Evolutionary conservation across 108 stramenopile species (phyloP), one percentile per base, ranked within the genome.

Genomic region (Nitzschia sp.): DNA sequence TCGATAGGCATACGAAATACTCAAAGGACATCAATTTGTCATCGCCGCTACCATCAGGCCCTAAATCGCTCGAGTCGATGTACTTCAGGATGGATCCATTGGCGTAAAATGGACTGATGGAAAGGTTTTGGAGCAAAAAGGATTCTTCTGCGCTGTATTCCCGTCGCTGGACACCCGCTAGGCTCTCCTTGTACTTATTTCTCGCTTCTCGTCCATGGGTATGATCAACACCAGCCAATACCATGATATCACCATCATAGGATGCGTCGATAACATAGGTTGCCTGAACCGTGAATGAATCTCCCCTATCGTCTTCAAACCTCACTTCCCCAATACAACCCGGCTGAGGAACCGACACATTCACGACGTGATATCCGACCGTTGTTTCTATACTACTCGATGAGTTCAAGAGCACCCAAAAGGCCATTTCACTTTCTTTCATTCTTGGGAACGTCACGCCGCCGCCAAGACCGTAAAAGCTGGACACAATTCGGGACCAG

Each of bases 241-340:
- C n/a, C 57, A 58, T 58, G n/a, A 58, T 24, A 58, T 58, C 57
- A 29, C 57, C 57, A 58, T 58, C 57, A n/a, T 58, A 58, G 5
- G 57, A 58, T 18, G 57, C 57, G 29, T 58, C 57, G 6, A 58
- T 58, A 3, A 58, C 31, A 29, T 58, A 58, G 21, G 30, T 18
- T 13, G 57, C 57, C 57, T 29, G 25, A 5, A 58, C 31, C 3
- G 57, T 15, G 29, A 58, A 33, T 5, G 15, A 3, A n/a, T 58
- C 57, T 29, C 31, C 31, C 26, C 21, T 29, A 3, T 58, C 57
- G 29, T 28, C 25, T 29, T 29, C 28, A 29, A 58, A 58, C 5
- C 29, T 4, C 11, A 58, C 27, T 29, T 4, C 27, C 6, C 57
- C 57, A n/a, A 58, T 58, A 28, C 57, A 58, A 21, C 57, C 57